Percentiles rank a stretch among this genome's conserved stretches.
These are phyloP conservation scores for Aspergillus pseudoviridinutans DNA, from an alignment of 2,329 filamentous ascomycete species.

Conservation along the genomic window DNA sequence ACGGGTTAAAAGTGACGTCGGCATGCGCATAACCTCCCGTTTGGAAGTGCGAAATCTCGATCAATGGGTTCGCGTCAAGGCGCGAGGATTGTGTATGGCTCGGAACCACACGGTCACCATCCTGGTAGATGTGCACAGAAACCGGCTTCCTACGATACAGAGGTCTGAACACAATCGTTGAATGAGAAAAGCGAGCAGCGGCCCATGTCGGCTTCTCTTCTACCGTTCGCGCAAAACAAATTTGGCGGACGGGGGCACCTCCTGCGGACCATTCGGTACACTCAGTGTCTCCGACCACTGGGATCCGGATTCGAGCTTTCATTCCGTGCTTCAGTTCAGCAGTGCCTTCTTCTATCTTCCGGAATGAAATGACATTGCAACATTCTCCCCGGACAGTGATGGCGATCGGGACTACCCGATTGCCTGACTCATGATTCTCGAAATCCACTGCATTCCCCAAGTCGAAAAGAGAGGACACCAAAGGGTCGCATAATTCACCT, in stretches of 20 bases:
- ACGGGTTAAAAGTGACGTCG: conserved; percentile 58
- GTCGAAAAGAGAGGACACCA: conserved; percentile 43
- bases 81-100: conserved; percentile 31
- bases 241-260: conserved; percentile 51
- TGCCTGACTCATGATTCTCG: conserved; percentile 21
- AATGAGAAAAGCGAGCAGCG: conserved; percentile 47
- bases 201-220: conserved; percentile 44
- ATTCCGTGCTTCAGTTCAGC: conserved; percentile 17
- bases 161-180: conserved; percentile 48
- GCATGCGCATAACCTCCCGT: conserved; percentile 49
- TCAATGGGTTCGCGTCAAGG: conserved; percentile 46
- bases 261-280: conserved; percentile 47
- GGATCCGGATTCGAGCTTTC: conserved; percentile 32
- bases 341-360: conserved; percentile 29
- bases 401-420: conserved; percentile 33
- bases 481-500: conserved; percentile 31
- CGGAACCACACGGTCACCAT: conserved; percentile 9
- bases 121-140: conserved; percentile 15
- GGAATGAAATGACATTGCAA: conserved; percentile 47
- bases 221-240: conserved; percentile 47
- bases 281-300: conserved; percentile 40
- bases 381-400: conserved; percentile 41
- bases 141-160: conserved; percentile 30
- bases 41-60: conserved; percentile 39
- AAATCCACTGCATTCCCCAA: conserved; percentile 46